phyloP scores from a whole-genome alignment of 2,329 filamentous ascomycete species.

The Penicillium sp. region DNA sequence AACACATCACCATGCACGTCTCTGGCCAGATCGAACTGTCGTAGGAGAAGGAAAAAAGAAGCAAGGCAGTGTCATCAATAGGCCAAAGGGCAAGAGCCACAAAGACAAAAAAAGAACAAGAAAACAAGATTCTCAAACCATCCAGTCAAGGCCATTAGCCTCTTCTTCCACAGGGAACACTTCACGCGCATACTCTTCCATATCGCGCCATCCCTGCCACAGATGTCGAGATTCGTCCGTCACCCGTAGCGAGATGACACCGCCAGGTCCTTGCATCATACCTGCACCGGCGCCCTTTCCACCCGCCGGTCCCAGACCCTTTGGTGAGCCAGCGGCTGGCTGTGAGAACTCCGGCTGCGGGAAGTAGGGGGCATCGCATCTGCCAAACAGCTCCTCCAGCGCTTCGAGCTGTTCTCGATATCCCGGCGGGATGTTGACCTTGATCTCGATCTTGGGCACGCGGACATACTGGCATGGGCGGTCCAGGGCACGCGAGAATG shows the following conservation, averaged over 20 bases:
- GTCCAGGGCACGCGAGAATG: conserved; percentile 74
- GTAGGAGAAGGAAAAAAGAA: conserved; percentile 2
- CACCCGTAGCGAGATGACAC: conserved; percentile 61
- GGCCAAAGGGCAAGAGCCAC: not conserved
- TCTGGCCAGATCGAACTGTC: conserved; percentile 19
- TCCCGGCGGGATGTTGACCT: conserved; percentile 79
- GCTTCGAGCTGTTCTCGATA: conserved; percentile 82
- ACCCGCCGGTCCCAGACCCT: conserved; percentile 37
- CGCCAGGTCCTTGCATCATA: conserved; percentile 52
- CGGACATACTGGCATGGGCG: conserved; percentile 75
- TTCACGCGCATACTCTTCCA: conserved; percentile 93
- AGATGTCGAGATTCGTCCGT: conserved; percentile 74
- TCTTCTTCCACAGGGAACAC: conserved; percentile 94
- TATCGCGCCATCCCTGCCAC: conserved; percentile 85
- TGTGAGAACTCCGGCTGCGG: conserved; percentile 56
- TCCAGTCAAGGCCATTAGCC: conserved; percentile 91
- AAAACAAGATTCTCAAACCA: conserved; percentile 49
- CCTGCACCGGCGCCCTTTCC: conserved; percentile 45
- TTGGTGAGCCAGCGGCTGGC: conserved; percentile 37
- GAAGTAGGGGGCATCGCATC: conserved; percentile 61
- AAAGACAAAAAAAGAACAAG: not conserved
- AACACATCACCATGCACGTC: conserved; percentile 27
- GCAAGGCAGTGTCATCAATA: conserved; percentile 6
- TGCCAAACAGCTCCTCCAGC: conserved; percentile 59
- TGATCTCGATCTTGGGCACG: conserved; percentile 71